These are phyloP conservation scores for Echinochloa phyllopogon DNA, from an alignment of 176 grass and related monocot species.

Conservation along the genomic window DNA sequence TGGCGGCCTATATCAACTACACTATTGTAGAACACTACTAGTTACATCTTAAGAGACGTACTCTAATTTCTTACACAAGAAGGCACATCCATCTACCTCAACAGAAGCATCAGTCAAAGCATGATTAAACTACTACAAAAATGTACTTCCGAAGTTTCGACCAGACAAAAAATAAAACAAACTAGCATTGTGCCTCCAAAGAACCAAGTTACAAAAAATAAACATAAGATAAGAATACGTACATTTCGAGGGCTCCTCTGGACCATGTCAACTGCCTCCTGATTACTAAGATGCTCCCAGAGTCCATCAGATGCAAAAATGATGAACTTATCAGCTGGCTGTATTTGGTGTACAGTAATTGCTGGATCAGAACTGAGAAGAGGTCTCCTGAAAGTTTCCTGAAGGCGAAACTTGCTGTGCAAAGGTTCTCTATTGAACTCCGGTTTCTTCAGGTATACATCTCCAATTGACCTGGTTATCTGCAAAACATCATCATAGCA, in stretches of 20 bases:
- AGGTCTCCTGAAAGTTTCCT: conserved; percentile 62
- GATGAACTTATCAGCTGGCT: conserved; percentile 74
- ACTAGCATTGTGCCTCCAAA: conserved; percentile 17
- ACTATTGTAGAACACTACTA: not conserved
- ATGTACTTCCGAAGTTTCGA: not conserved
- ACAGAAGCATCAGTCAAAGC: conserved; percentile 16
- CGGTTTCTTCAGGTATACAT: conserved; percentile 89
- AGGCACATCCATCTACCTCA: not conserved
- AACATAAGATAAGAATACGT: conserved; percentile 59
- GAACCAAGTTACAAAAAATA: conserved; percentile 33
- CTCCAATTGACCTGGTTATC: conserved; percentile 94
- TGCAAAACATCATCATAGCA: conserved; percentile 48
- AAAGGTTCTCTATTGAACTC: conserved; percentile 86
- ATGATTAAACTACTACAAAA: conserved; percentile 29
- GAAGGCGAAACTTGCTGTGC: conserved; percentile 66
- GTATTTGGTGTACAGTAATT: conserved; percentile 71
- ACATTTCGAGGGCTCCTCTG: conserved; percentile 72
- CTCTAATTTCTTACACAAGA: conserved; percentile 13
- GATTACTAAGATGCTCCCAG: conserved; percentile 93
- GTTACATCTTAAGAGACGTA: conserved; percentile 15
- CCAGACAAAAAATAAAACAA: conserved; percentile 19
- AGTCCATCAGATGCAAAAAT: conserved; percentile 98
- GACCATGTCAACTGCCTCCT: conserved; percentile 85
- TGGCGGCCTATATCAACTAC: not conserved
- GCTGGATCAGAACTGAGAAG: conserved; percentile 86